Percentiles rank a stretch among this genome's conserved stretches.
phyloP scores from a whole-genome alignment of 2,329 filamentous ascomycete genomes.

The Scytalidium sp. region DNA sequence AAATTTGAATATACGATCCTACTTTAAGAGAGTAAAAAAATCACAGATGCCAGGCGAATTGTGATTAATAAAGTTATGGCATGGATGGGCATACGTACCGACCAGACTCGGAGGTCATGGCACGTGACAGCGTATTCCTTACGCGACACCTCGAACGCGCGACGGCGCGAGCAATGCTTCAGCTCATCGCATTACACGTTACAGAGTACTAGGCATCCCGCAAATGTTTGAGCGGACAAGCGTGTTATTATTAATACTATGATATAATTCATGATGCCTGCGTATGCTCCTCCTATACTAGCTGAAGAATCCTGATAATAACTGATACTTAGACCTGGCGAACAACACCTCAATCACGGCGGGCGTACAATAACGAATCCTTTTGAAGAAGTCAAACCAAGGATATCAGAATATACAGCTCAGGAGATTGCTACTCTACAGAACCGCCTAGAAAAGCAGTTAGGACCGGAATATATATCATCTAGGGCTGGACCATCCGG shows the following conservation, averaged over 20 bases:
- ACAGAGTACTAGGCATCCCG: too few relatives aligned
- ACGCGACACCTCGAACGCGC: not conserved
- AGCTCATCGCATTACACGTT: too few relatives aligned
- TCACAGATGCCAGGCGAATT: too few relatives aligned
- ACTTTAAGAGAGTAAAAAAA: too few relatives aligned
- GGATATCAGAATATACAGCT: slow-evolving; percentile 81
- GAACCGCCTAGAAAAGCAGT: slow-evolving; percentile 82
- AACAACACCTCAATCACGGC: slow-evolving; percentile 50
- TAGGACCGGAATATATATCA: slow-evolving; percentile 95
- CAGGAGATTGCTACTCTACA: slow-evolving; percentile 86
- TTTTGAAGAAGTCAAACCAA: slow-evolving; percentile 69
- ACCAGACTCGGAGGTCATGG: not conserved
- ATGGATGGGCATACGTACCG: too few relatives aligned
- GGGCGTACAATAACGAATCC: slow-evolving; percentile 63
- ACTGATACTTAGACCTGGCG: slow-evolving; percentile 54
- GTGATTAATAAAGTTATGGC: too few relatives aligned
- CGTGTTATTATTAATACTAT: slow-evolving; percentile 9
- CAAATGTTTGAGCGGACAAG: too few relatives aligned
- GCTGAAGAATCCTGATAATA: not conserved
- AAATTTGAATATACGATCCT: not conserved
- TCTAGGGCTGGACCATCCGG: slow-evolving; percentile 79
- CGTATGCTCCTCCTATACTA: slow-evolving; percentile 31
- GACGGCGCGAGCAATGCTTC: too few relatives aligned
- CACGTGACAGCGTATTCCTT: not conserved
- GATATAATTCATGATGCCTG: slow-evolving; percentile 38